Percentiles rank a stretch among this genome's conserved stretches.
Evolutionary conservation across 2,329 filamentous ascomycete genomes (phyloP).

Genomic region (Phyllosticta citrichinensis): DNA sequence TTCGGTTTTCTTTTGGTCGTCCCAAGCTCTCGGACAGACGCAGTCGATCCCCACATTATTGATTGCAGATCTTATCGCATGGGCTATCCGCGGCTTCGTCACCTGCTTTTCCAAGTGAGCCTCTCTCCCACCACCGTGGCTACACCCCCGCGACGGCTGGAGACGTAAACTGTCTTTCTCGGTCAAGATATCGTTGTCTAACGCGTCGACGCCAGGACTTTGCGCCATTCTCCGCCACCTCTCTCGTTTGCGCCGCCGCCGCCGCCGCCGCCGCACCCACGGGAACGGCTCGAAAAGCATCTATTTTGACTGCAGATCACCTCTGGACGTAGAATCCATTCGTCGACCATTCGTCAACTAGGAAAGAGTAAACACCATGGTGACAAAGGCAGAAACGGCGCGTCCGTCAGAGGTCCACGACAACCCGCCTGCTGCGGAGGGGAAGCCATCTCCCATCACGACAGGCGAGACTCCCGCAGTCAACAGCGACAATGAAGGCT

Average conservation of each 20-base stretch:
- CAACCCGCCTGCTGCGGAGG: not conserved
- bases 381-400: not conserved
- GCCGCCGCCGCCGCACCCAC: not conserved
- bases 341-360: not conserved
- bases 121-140: not conserved
- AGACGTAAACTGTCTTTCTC: not conserved
- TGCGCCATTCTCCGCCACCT: not conserved
- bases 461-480: not conserved
- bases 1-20: not conserved
- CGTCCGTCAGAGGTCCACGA: not conserved
- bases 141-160: not conserved
- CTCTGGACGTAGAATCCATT: not conserved
- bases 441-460: not conserved
- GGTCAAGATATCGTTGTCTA: not conserved
- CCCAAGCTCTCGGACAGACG: not conserved
- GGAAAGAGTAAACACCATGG: not conserved
- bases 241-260: not conserved
- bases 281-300: not conserved
- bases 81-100: not conserved
- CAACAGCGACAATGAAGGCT: constrained; percentile 34
- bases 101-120: not conserved
- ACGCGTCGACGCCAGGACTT: not conserved
- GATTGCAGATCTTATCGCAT: constrained; percentile 8
- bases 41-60: constrained; percentile 2
- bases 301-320: not conserved